These are phyloP conservation scores for Rachicladosporium sp. DNA, from an alignment of 2,329 filamentous ascomycete species.

Conservation along the genomic window DNA sequence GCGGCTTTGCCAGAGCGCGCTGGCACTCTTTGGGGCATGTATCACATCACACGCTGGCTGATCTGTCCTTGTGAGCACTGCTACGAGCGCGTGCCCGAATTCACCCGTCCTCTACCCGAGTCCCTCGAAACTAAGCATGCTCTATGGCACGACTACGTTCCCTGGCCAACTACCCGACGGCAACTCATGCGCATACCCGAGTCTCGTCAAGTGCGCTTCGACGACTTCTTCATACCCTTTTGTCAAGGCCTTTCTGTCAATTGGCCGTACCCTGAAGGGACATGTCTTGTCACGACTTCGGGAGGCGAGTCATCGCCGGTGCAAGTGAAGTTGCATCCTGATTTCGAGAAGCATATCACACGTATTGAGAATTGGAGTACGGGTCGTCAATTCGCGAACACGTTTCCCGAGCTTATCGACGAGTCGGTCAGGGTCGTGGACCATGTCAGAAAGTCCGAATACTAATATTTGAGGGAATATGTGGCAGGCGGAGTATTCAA, in stretches of 20 bases:
- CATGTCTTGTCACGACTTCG: slow-evolving; percentile 36
- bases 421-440: slow-evolving; percentile 17
- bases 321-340: slow-evolving; percentile 62
- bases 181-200: slow-evolving; percentile 40
- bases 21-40: slow-evolving; percentile 75
- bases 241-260: slow-evolving; percentile 67
- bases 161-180: slow-evolving; percentile 68
- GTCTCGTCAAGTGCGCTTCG: slow-evolving; percentile 39
- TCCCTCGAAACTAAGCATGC: slow-evolving; percentile 61
- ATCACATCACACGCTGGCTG: slow-evolving; percentile 71
- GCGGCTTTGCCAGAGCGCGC: slow-evolving; percentile 69
- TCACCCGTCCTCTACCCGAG: slow-evolving; percentile 52
- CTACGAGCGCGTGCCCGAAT: slow-evolving; percentile 64
- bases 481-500: too few species aligned
- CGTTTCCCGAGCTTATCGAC: slow-evolving; percentile 20
- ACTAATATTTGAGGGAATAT: too few species aligned
- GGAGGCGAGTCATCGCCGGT: slow-evolving; percentile 39
- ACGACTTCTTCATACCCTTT: slow-evolving; percentile 77
- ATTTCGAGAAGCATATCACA: slow-evolving; percentile 69
- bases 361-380: slow-evolving; percentile 72
- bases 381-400: slow-evolving; percentile 37
- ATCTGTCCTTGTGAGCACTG: slow-evolving; percentile 68
- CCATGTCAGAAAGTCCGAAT: too few species aligned
- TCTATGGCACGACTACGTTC: slow-evolving; percentile 70
- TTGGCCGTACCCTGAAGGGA: slow-evolving; percentile 69